Evolutionary conservation across 2,329 filamentous ascomycete species (phyloP), one percentile per base, ranked within the genome.

Genomic region (Hypocrella siamensis): DNA sequence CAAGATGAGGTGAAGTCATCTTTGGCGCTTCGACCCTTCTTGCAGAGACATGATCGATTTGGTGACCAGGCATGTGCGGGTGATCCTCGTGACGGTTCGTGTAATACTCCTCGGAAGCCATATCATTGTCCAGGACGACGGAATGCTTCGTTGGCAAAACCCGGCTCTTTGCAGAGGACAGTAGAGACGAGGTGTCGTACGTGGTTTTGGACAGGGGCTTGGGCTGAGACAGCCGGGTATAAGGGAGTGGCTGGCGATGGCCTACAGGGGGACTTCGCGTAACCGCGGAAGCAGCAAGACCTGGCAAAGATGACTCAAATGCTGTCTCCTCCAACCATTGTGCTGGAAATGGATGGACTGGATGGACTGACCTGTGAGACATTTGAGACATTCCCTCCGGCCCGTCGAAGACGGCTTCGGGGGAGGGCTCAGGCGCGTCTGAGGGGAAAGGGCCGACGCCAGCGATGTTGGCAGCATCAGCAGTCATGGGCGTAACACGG

Each of bases 181-280:
- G 7, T 14, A 7, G 7, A 26, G 25, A 26, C 10, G n/a, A 26
- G 5, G 11, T 14, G 7, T 11, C 7, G 34, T 17, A 17, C 31
- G 17, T 14, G 22, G 17, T 32, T 37, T 28, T 32, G 31, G 14
- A 29, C 40, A 28, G 35, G 32, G 17, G 25, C 31, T 39, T 36
- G 34, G 34, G 35, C 11, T 28, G 24, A n/a, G 37, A 26, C 16
- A 42, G 30, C 28, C 42, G 28, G 30, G 42, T 45, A 25, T 50
- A 44, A 37, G 43, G 41, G 29, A 61, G 56, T 7, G 66, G 61
- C 21, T 63, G 57, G 38, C 57, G 64, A 49, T 71, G 75, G 46
- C 67, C 72, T 22, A 63, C 44, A 4, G 76, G 71, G 25, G 70
- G 70, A 7, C 59, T 64, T 43, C 62, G 63, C 33, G 75, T 70